These are phyloP conservation scores for Zasmidium cellare DNA, from an alignment of 2,329 filamentous ascomycete species.

Conservation along the genomic window DNA sequence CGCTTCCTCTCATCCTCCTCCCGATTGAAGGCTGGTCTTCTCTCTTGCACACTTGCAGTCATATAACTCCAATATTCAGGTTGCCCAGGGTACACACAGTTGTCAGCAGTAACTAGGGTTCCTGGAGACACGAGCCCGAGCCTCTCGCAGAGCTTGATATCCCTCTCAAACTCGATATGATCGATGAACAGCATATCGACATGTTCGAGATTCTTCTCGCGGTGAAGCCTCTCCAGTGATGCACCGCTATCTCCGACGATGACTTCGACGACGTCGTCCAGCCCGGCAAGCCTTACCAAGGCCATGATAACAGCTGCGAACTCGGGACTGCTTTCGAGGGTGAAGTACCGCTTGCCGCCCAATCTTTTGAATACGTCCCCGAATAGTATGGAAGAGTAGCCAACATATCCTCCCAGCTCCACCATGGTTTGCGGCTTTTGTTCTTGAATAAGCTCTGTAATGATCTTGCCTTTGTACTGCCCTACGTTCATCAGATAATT, in stretches of 20 bases:
- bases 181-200: slow-evolving; percentile 76
- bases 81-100: slow-evolving; percentile 69
- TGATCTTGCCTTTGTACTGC: slow-evolving; percentile 29
- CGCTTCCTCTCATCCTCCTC: not conserved
- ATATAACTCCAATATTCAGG: slow-evolving; percentile 71
- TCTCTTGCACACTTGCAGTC: slow-evolving; percentile 62
- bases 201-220: slow-evolving; percentile 52
- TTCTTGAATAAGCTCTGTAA: slow-evolving; percentile 23
- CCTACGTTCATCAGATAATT: slow-evolving; percentile 38
- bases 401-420: slow-evolving; percentile 77
- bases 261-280: slow-evolving; percentile 68
- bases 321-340: slow-evolving; percentile 70
- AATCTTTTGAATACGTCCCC: slow-evolving; percentile 62
- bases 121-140: slow-evolving; percentile 64
- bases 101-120: slow-evolving; percentile 66
- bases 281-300: slow-evolving; percentile 69
- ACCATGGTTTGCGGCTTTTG: slow-evolving; percentile 35
- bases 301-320: slow-evolving; percentile 69
- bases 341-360: slow-evolving; percentile 67
- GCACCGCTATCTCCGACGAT: slow-evolving; percentile 67
- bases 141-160: slow-evolving; percentile 74
- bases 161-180: slow-evolving; percentile 71
- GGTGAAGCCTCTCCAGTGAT: slow-evolving; percentile 62
- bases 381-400: slow-evolving; percentile 77
- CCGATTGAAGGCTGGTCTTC: slow-evolving; percentile 44